Conservation (phyloP, 2,329 filamentous ascomycete species). For the Pyrenochaeta sp. region DNA sequence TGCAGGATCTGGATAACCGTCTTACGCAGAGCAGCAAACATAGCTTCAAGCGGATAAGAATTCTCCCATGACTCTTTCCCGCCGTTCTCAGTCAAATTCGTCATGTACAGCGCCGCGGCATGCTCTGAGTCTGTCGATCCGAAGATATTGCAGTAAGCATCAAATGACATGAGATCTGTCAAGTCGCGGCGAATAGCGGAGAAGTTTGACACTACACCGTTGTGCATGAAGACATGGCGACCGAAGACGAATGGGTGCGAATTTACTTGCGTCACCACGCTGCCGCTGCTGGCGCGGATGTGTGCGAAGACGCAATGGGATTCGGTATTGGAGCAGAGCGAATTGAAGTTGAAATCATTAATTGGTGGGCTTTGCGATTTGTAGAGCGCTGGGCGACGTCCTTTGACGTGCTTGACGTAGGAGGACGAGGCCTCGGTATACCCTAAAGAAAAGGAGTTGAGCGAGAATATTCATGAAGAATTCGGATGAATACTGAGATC, state of each 20-base stretch:
- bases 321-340: constrained; percentile 61
- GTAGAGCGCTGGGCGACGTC: constrained; percentile 60
- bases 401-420: constrained; percentile 48
- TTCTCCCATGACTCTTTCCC: constrained; percentile 54
- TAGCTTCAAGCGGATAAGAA: constrained; percentile 52
- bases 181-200: constrained; percentile 57
- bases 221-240: constrained; percentile 65
- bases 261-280: constrained; percentile 60
- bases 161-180: constrained; percentile 55
- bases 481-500: too few relatives aligned
- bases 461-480: not conserved
- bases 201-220: constrained; percentile 61
- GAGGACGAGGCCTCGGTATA: constrained; percentile 58
- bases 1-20: constrained; percentile 57
- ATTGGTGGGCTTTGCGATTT: constrained; percentile 61
- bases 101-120: constrained; percentile 61
- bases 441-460: constrained; percentile 31
- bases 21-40: constrained; percentile 57
- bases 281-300: constrained; percentile 61
- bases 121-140: constrained; percentile 64
- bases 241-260: constrained; percentile 66
- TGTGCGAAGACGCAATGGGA: constrained; percentile 62
- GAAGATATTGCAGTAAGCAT: constrained; percentile 58
- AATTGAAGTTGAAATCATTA: constrained; percentile 64
- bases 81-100: constrained; percentile 52